A percentile compares a stretch with the other conserved stretches of the same genome.
These are phyloP conservation scores for Clonostachys byssicola DNA, from an alignment of 2,329 filamentous ascomycete genomes.

Conservation along the genomic window DNA sequence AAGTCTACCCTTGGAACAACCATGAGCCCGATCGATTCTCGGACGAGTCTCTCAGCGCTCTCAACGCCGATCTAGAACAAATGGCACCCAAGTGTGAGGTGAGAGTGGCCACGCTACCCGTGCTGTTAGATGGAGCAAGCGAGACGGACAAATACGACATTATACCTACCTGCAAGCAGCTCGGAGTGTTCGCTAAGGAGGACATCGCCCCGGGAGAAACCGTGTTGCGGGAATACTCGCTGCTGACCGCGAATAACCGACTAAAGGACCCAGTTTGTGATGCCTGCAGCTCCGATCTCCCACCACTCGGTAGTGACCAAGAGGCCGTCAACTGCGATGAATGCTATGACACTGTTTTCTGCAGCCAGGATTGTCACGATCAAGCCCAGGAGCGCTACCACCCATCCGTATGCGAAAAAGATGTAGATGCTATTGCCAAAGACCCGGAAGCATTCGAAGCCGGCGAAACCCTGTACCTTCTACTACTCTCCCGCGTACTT, in stretches of 20 bases:
- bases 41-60: conserved; percentile 59
- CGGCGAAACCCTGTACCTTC: conserved; percentile 57
- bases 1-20: conserved; percentile 67
- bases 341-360: conserved; percentile 65
- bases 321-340: conserved; percentile 50
- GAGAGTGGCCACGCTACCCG: conserved; percentile 69
- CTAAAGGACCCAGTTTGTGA: conserved; percentile 86
- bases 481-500: conserved; percentile 57
- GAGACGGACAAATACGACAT: conserved; percentile 42
- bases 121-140: conserved; percentile 56
- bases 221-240: conserved; percentile 77
- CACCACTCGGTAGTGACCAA: conserved; percentile 46
- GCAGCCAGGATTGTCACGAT: conserved; percentile 53
- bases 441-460: conserved; percentile 56
- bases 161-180: conserved; percentile 63
- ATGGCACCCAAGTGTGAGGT: conserved; percentile 83
- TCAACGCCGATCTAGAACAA: conserved; percentile 65
- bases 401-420: conserved; percentile 61
- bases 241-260: conserved; percentile 85
- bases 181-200: conserved; percentile 85
- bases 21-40: conserved; percentile 69
- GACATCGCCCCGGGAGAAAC: conserved; percentile 73
- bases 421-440: conserved; percentile 61
- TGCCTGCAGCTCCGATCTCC: conserved; percentile 75
- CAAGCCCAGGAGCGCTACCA: conserved; percentile 58